Conservation (phyloP, 2,329 filamentous ascomycete genomes). For the Aureobasidium subglaciale region DNA sequence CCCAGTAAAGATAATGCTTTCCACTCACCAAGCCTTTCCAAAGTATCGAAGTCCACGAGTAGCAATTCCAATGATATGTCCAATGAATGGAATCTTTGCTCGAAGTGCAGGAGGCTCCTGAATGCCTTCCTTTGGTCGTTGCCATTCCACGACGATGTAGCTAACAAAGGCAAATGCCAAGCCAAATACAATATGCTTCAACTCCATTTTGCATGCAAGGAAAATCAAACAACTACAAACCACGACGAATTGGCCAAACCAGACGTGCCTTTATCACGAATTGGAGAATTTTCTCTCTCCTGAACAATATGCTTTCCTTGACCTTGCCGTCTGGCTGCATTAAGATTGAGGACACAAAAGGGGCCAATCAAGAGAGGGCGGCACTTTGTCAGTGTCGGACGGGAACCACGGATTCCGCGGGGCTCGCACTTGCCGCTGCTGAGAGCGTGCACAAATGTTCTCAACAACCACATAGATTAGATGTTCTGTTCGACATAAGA, state of each 20-base stretch:
- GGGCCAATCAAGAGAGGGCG: neutral
- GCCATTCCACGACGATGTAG: neutral
- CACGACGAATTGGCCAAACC: no score
- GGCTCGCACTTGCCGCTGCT: no score
- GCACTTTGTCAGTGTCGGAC: neutral
- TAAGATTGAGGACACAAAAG: neutral
- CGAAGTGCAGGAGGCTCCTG: constrained; percentile 2
- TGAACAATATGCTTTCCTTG: neutral
- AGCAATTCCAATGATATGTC: constrained; percentile 7
- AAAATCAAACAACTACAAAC: neutral
- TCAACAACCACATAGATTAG: neutral
- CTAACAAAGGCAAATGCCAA: constrained; percentile 3
- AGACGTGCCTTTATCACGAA: no score
- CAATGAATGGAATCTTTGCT: neutral
- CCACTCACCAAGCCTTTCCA: neutral
- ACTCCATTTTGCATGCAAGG: neutral
- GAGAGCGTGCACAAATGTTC: neutral
- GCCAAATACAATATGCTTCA: neutral
- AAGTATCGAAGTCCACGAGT: neutral
- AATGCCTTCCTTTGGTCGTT: neutral
- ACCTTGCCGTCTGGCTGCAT: neutral
- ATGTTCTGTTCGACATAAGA: neutral
- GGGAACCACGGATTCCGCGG: neutral
- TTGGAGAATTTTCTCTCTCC: neutral
- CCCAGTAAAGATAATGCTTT: neutral